Percentiles rank a stretch among this genome's conserved stretches.
Conservation (phyloP, 1,284 basidiomycete genomes). For the Ceratobasidium sp. region DNA sequence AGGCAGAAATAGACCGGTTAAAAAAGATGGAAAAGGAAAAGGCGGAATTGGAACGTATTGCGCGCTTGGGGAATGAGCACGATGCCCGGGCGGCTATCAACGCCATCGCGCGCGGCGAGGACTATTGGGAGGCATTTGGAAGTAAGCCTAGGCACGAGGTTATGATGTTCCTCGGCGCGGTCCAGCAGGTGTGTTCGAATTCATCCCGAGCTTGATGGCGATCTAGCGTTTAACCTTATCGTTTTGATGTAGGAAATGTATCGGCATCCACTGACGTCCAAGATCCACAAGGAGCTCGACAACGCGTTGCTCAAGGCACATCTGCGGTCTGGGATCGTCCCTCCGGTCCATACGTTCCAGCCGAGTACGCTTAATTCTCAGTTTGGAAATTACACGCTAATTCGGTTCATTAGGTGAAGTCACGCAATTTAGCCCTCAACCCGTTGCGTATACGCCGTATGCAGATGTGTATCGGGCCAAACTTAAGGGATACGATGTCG, state of each 20-base stretch:
- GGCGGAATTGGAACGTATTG: slow-evolving; percentile 21
- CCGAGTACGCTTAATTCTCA: slow-evolving; percentile 4
- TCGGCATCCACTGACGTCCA: slow-evolving; percentile 31
- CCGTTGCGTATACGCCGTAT: slow-evolving; percentile 32
- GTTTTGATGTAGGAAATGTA: slow-evolving; percentile 34
- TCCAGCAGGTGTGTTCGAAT: slow-evolving; percentile 16
- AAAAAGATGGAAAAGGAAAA: slow-evolving; percentile 37
- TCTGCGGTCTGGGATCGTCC: slow-evolving; percentile 31
- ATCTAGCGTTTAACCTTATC: not conserved
- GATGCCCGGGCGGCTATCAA: slow-evolving; percentile 35
- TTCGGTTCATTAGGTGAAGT: slow-evolving; percentile 19
- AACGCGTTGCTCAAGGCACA: slow-evolving; percentile 35
- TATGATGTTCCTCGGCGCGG: slow-evolving; percentile 27
- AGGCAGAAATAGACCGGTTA: slow-evolving; percentile 16
- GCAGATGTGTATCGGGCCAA: slow-evolving; percentile 30
- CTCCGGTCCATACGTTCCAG: slow-evolving; percentile 32
- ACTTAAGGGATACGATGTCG: slow-evolving; percentile 34
- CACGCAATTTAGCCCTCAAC: slow-evolving; percentile 32
- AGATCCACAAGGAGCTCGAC: slow-evolving; percentile 36
- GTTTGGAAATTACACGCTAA: not conserved
- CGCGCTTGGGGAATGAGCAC: slow-evolving; percentile 25
- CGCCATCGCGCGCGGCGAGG: slow-evolving; percentile 24
- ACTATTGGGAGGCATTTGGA: slow-evolving; percentile 35
- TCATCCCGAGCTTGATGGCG: not conserved
- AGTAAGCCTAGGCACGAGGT: slow-evolving; percentile 33